Evolutionary conservation across 768 basidiomycete genomes (phyloP), one percentile per base, ranked within the genome.

Genomic region (Suillus sp.): DNA sequence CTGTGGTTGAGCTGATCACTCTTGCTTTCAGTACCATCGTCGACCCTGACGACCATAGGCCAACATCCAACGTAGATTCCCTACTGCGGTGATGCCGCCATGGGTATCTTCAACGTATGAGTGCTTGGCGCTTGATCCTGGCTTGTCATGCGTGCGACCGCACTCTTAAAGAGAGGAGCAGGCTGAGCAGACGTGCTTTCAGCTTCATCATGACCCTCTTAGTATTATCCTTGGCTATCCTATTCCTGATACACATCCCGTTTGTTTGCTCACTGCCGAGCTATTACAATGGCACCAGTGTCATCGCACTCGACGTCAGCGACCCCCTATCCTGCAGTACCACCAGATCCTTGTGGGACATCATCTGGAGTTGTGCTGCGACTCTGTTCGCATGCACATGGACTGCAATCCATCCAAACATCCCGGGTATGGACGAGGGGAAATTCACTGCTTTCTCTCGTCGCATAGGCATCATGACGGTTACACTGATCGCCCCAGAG

Each of bases 261-360:
- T 53, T 53, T 20, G 30, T 53, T 53, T 32, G 2, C 20, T 53
- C 11, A 20, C 20, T 32, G 5, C 30, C 11, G 18, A 53, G 20
- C 10, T 20, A 34, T 34, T 8, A 7, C 51, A 34, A 53, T 32
- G 20, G 10, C 2, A n/a, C 30, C 9, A 51, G 27, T 18, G 5
- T 5, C 10, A 1, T 3, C 20, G n/a, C 30, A 32, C 30, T 20
- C 30, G 20, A n/a, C 5, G 18, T 32, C 30, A 53, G 10, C 1
- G 2, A 13, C 18, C 13, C 10, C 32, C 4, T 20, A 11, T 32
- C 51, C 30, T 2, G 18, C 30, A 5, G 7, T 8, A 4, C 22
- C 50, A n/a, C 20, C 14, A 54, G 48, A 79, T 79, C 62, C 79
- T 80, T 75, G 66, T 69, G 63, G 64, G 59, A 65, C 51, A 74